Base-by-base conservation (phyloP, 1,284 basidiomycete genomes). In the Apiotrichum laibachii region DNA sequence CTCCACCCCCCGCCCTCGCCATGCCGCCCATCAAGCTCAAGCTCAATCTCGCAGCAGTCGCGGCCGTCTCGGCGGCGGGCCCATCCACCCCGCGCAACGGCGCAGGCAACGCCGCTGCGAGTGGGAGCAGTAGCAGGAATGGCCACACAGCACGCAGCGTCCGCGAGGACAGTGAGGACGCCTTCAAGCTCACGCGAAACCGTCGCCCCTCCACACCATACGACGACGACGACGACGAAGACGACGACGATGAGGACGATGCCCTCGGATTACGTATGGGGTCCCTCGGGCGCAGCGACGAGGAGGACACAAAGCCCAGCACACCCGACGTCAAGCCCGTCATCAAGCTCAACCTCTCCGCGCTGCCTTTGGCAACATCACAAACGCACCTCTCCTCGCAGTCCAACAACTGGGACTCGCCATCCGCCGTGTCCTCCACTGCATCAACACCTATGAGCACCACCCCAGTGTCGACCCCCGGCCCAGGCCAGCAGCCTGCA, bases 1-100 rank as follows among this genome's bases (percentile, higher is more conserved):
- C 7, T 31, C 26, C 26, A 7, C 26, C 26, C 26, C 7, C 22
- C 26, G 26, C 26, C 26, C 26, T 31, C 22, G 47, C 18, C 31
- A 62, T 71, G 57, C 61, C 67, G n/a, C 67, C 70, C 1, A 72
- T 74, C 53, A 74, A 72, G 57, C 63, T 74, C 48, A 74, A 72
- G 56, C 63, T 74, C 18, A 68, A 66, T 39, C 63, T 73, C 21
- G 60, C 61, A 16, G 56, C 62, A 22, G 61, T 49, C 16, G 56
- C 62, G 26, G 61, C 37, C 18, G 42, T 48, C 11, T 50, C 59
- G 33, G 33, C 50, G 21, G 18, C 50, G n/a, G 52, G 45, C 19
- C 44, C 5, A 26, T 40, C 37, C 33, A 49, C 16, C 40, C 42
- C 6, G 43, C 55, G 7, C 44, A 22, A 21, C 39, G 45, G 19